Conservation (phyloP, 2,329 filamentous ascomycete species). For the Cylindrodendrum hubeiense region DNA sequence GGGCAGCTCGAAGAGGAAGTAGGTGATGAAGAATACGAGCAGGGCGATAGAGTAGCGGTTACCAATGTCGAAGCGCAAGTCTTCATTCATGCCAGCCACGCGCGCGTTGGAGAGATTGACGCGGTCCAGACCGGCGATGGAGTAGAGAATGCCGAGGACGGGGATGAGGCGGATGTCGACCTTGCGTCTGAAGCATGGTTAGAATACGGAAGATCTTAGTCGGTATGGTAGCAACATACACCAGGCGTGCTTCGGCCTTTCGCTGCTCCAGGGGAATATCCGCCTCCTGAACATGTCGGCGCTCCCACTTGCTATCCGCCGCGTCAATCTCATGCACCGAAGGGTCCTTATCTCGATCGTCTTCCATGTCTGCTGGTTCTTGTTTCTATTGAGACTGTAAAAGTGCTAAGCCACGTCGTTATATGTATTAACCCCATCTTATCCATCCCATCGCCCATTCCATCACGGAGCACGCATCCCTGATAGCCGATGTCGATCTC, state of each 20-base stretch:
- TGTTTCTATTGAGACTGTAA: not conserved
- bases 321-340: slow-evolving; percentile 10
- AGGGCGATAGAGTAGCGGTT: slow-evolving; percentile 47
- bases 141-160: slow-evolving; percentile 45
- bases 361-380: not conserved
- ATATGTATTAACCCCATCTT: not conserved
- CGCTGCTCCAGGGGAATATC: slow-evolving; percentile 19
- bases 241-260: slow-evolving; percentile 29
- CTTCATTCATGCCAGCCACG: slow-evolving; percentile 48
- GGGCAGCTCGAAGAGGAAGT: slow-evolving; percentile 49
- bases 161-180: slow-evolving; percentile 51
- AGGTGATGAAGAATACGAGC: slow-evolving; percentile 47
- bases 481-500: not conserved
- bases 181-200: slow-evolving; percentile 33
- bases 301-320: slow-evolving; percentile 2
- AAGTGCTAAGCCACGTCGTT: not conserved
- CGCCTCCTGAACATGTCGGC: slow-evolving; percentile 18
- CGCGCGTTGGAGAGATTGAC: slow-evolving; percentile 50
- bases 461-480: not conserved
- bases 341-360: not conserved
- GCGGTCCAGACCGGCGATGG: slow-evolving; percentile 45
- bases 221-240: not conserved
- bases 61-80: slow-evolving; percentile 50
- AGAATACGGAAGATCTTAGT: not conserved
- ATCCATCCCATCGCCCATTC: not conserved